These are phyloP conservation scores for Fusarium nygamai DNA, from an alignment of 2,329 filamentous ascomycete species.

Conservation along the genomic window DNA sequence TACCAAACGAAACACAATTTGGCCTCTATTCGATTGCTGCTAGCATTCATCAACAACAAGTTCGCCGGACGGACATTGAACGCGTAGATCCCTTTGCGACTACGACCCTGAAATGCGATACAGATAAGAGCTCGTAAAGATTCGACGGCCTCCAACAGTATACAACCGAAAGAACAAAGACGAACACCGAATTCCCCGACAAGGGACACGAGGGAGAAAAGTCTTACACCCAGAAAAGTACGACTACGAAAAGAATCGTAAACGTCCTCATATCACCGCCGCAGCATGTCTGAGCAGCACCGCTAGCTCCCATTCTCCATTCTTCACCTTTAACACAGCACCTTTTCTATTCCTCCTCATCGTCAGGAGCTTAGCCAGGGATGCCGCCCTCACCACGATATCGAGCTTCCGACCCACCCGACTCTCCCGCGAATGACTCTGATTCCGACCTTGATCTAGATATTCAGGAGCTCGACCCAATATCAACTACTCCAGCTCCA, in stretches of 20 bases:
- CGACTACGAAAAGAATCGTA: neutral
- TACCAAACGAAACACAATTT: neutral
- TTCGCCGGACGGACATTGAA: slow-evolving; percentile 38
- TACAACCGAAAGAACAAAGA: slow-evolving; percentile 10
- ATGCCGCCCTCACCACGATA: slow-evolving; percentile 66
- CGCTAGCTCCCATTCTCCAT: slow-evolving; percentile 28
- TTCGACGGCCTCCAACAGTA: slow-evolving; percentile 22
- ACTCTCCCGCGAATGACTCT: slow-evolving; percentile 73
- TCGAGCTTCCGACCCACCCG: slow-evolving; percentile 68
- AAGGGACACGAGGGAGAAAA: neutral
- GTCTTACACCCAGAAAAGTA: neutral
- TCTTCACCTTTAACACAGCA: slow-evolving; percentile 28
- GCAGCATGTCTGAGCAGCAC: slow-evolving; percentile 42
- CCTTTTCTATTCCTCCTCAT: slow-evolving; percentile 21
- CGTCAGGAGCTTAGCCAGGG: slow-evolving; percentile 50
- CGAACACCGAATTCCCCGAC: neutral
- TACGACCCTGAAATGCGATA: slow-evolving; percentile 31
- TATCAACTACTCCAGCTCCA: slow-evolving; percentile 51
- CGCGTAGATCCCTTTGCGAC: slow-evolving; percentile 37
- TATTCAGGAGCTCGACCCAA: slow-evolving; percentile 81
- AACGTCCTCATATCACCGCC: slow-evolving; percentile 2
- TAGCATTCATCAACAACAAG: neutral
- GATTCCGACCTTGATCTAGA: slow-evolving; percentile 82
- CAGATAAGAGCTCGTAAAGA: slow-evolving; percentile 27
- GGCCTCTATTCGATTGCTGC: neutral